Conservation (phyloP, 2,329 filamentous ascomycete genomes). For the Monilinia fructigena region DNA sequence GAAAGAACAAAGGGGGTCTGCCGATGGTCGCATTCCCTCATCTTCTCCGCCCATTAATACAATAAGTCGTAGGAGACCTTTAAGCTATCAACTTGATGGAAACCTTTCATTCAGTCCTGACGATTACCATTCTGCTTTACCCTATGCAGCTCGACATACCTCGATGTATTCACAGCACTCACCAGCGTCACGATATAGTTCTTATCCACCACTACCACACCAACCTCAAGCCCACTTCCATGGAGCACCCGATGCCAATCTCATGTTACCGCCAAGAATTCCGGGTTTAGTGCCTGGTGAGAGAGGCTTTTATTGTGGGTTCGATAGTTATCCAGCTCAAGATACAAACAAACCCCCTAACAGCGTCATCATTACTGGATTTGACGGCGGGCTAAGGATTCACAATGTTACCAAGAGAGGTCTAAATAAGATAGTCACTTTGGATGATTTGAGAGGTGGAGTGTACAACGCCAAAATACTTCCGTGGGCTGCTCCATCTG, state of each 20-base stretch:
- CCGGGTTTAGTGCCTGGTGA: constrained; percentile 62
- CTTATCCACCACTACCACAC: constrained; percentile 68
- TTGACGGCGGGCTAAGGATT: constrained; percentile 76
- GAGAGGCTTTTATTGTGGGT: constrained; percentile 74
- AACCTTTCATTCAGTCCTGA: constrained; percentile 42
- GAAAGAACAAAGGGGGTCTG: constrained; percentile 36
- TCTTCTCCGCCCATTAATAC: constrained; percentile 41
- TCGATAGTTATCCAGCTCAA: constrained; percentile 64
- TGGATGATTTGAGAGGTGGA: constrained; percentile 76
- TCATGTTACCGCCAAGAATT: constrained; percentile 50
- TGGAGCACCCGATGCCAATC: constrained; percentile 69
- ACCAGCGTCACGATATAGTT: constrained; percentile 43
- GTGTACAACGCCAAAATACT: constrained; percentile 82
- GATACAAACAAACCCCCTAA: constrained; percentile 44
- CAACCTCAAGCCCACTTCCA: constrained; percentile 77
- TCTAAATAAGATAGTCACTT: constrained; percentile 64
- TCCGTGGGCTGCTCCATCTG: constrained; percentile 60
- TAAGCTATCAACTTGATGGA: constrained; percentile 51
- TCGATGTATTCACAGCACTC: constrained; percentile 54
- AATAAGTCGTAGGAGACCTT: constrained; percentile 46
- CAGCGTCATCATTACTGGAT: constrained; percentile 73
- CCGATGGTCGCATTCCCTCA: constrained; percentile 33
- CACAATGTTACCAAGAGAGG: constrained; percentile 71
- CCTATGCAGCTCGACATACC: constrained; percentile 46
- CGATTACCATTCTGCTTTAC: constrained; percentile 49